These are phyloP conservation scores for Staphylotrichum tortipilum DNA, from an alignment of 495 filamentous ascomycete genomes.

Conservation along the genomic window DNA sequence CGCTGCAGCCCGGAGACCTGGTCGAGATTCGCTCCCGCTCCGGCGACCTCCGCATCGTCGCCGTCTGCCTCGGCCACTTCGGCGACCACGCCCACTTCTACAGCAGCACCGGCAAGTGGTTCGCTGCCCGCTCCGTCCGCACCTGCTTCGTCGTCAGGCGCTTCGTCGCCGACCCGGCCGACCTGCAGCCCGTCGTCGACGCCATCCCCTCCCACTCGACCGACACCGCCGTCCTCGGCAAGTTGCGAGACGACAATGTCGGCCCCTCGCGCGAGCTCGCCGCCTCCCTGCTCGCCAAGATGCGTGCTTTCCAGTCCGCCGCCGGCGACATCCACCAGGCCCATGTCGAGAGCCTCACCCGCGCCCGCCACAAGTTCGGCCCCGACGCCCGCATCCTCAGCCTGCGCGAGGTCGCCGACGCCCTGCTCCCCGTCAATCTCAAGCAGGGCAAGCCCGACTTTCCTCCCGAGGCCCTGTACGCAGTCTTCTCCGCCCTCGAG, in stretches of 20 bases:
- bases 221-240: slow-evolving; percentile 31
- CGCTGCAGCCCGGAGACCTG: slow-evolving; percentile 62
- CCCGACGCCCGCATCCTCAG: slow-evolving; percentile 46
- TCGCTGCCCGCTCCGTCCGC: slow-evolving; percentile 38
- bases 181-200: slow-evolving; percentile 51
- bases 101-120: slow-evolving; percentile 63
- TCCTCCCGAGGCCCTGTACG: slow-evolving; percentile 51
- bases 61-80: slow-evolving; percentile 59
- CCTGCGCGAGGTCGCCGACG: slow-evolving; percentile 55
- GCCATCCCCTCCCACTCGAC: slow-evolving; percentile 43
- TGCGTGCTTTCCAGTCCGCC: slow-evolving; percentile 43
- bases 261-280: slow-evolving; percentile 46
- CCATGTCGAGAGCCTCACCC: slow-evolving; percentile 45
- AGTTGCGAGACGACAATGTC: slow-evolving; percentile 38
- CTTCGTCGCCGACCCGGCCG: slow-evolving; percentile 46
- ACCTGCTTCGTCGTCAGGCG: slow-evolving; percentile 55
- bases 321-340: slow-evolving; percentile 44
- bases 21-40: slow-evolving; percentile 45
- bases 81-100: slow-evolving; percentile 62
- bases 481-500: slow-evolving; percentile 55
- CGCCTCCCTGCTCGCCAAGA: slow-evolving; percentile 40
- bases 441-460: slow-evolving; percentile 39
- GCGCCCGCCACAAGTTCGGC: slow-evolving; percentile 39
- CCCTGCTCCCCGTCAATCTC: slow-evolving; percentile 37
- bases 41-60: slow-evolving; percentile 43